Evolutionary conservation across 2,329 filamentous ascomycete genomes (phyloP), one percentile per base, ranked within the genome.

Genomic region (Aspergillus neoniger): DNA sequence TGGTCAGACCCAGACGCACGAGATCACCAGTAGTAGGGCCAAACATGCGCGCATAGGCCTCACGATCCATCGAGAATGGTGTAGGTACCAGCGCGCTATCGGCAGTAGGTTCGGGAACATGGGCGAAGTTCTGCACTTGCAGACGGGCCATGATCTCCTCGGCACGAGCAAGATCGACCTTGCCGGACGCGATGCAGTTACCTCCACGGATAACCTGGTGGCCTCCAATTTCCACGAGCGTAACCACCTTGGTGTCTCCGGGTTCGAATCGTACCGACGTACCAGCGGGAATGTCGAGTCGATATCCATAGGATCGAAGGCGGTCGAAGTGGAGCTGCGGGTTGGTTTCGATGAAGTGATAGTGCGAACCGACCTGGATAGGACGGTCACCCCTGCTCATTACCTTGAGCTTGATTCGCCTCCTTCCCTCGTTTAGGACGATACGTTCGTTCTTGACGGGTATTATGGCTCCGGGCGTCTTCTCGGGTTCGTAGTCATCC

Each of bases 291-390:
- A 98, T 95, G 72, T 98, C 93, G 14, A 98, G 83, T 10, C 92
- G 86, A 77, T 86, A 96, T 5, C 94, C 94, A 71, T 95, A 95
- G 1, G 92, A 86, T 66, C 86, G 86, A 53, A 86, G 80, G 25
- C 94, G 91, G 77, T 98, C 94, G 74, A 98, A 98, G 63, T 91
- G 86, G 54, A 98, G 84, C 74, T 91, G 86, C 0, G 92, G 91
- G 76, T 98, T 98, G n/a, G 88, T 90, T 80, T 98, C 94, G 71
- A 96, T 87, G 74, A 98, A 96, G 78, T 97, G 94, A 76, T 96
- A 98, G 78, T 98, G 94, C 32, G 92, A 96, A 32, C 94, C 94
- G 61, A 91, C 83, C 85, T 97, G 93, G 62, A 97, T 90, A 1
- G 94, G 94, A 32, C 94, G 83, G 76, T 98, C 94, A 6, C 94